Conservation (phyloP, 1,139 yeast genomes). For the Magnusiomyces suaveolens region DNA sequence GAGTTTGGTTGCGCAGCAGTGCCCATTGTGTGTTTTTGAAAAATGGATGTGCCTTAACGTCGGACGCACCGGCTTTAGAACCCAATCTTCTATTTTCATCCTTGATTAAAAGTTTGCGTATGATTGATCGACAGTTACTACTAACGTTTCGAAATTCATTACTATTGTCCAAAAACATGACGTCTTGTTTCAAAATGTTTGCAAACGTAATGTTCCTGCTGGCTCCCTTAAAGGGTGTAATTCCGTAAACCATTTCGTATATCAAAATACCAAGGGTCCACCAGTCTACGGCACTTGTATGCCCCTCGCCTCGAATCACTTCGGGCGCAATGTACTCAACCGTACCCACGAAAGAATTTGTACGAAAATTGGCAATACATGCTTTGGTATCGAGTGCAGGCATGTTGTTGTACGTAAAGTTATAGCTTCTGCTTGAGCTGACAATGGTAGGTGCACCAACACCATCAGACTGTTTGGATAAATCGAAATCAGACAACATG, state of each 20-base stretch:
- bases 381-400: conserved; percentile 75
- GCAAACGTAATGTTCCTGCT: conserved; percentile 84
- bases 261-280: conserved; percentile 93
- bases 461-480: conserved; percentile 79
- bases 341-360: conserved; percentile 95
- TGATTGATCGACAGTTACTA: conserved; percentile 65
- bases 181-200: conserved; percentile 75
- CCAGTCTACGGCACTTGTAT: conserved; percentile 97
- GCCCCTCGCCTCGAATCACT: conserved; percentile 93
- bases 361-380: conserved; percentile 89
- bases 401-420: conserved; percentile 23
- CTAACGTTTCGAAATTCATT: conserved; percentile 44
- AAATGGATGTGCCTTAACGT: conserved; percentile 79
- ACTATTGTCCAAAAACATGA: conserved; percentile 47
- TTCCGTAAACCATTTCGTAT: conserved; percentile 90
- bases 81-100: conserved; percentile 86
- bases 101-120: conserved; percentile 72
- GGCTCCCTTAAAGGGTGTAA: conserved; percentile 90
- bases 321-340: conserved; percentile 98
- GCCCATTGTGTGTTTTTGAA: conserved; percentile 96
- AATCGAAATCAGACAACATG: conserved; percentile 93
- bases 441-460: conserved; percentile 41
- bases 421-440: conserved; percentile 26
- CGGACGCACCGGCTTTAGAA: conserved; percentile 88
- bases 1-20: conserved; percentile 75